A percentile compares a stretch with the other conserved stretches of the same genome.
Evolutionary conservation across 306 rosid species (phyloP).

Genomic region (Geum urbanum): DNA sequence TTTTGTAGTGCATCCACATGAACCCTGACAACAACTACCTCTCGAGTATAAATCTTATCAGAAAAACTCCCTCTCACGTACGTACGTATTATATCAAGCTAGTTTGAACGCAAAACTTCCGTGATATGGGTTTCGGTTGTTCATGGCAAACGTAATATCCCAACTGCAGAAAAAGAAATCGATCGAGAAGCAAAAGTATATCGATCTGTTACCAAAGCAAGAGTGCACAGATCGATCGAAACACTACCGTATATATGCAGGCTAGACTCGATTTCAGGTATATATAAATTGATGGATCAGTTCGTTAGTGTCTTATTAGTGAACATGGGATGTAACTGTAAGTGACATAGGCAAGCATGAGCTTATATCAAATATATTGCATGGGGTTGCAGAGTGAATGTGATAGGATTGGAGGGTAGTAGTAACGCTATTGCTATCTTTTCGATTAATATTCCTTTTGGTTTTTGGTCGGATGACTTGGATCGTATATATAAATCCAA

Average conservation of each 20-base stretch:
- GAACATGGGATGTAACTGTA: background rate
- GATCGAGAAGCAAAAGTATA: background rate
- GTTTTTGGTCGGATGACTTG: conserved; percentile 15
- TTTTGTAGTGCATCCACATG: too few species aligned
- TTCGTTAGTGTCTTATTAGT: background rate
- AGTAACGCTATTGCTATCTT: background rate
- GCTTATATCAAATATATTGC: background rate
- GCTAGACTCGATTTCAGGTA: too few species aligned
- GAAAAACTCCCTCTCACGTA: too few species aligned
- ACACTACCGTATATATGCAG: background rate
- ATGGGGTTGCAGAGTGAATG: background rate
- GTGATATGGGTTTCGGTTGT: background rate
- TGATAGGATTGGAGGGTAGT: background rate
- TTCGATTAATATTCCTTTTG: conserved; percentile 7
- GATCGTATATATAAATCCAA: background rate
- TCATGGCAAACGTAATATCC: background rate
- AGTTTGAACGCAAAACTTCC: background rate
- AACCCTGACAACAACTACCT: too few species aligned
- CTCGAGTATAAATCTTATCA: too few species aligned
- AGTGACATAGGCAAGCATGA: background rate
- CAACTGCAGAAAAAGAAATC: background rate
- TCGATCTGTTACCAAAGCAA: background rate
- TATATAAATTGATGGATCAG: background rate
- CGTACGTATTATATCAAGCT: too few species aligned
- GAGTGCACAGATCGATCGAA: too few species aligned